Percentiles rank a stretch among this genome's conserved stretches.
These are phyloP conservation scores for Sanghuangporus baumii DNA, from an alignment of 1,284 basidiomycete genomes.

Conservation along the genomic window DNA sequence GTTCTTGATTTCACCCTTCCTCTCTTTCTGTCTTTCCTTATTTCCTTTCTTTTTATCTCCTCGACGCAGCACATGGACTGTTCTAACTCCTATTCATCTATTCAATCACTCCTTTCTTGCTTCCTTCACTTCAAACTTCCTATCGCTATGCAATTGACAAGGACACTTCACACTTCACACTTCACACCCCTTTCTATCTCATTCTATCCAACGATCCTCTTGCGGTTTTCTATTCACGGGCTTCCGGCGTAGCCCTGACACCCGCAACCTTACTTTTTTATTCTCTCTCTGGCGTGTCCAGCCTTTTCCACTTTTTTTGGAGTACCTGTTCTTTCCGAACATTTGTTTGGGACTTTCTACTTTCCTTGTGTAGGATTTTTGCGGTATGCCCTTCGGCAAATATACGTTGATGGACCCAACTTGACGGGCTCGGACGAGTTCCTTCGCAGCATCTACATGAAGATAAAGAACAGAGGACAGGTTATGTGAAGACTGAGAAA, in stretches of 20 bases:
- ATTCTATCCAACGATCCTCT: background rate
- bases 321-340: no score
- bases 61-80: background rate
- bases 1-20: background rate
- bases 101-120: background rate
- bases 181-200: background rate
- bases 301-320: no score
- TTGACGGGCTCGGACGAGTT: no score
- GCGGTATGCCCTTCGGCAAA: no score
- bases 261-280: no score
- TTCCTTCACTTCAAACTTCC: conserved; percentile 20
- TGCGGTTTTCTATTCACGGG: background rate
- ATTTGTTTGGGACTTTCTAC: no score
- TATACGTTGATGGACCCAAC: no score
- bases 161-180: conserved; percentile 9
- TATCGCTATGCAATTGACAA: conserved; percentile 28
- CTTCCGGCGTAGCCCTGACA: background rate
- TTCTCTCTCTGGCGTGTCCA: no score
- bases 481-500: no score
- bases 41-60: background rate
- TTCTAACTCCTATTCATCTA: background rate
- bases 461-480: no score
- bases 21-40: background rate
- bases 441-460: no score
- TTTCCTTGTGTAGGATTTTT: no score